Evolutionary conservation across 805 yeast species (phyloP).

Genomic region (Blastobotrys chiropterorum): DNA sequence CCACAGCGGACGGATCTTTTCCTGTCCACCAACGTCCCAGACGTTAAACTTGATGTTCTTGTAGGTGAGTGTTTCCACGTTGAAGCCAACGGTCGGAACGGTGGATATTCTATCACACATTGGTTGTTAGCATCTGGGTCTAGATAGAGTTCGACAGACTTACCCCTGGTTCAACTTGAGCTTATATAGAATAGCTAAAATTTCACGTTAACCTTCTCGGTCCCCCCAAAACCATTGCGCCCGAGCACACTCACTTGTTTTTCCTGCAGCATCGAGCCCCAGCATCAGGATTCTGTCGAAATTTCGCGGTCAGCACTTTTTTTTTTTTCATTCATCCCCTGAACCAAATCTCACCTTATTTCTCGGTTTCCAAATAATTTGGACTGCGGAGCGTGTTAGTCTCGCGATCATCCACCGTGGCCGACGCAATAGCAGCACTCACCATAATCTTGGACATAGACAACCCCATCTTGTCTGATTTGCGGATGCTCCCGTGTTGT

Average conservation of each 20-base stretch:
- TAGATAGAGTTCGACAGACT: constrained; percentile 3
- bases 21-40: constrained; percentile 98
- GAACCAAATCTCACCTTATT: constrained; percentile 32
- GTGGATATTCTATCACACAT: constrained; percentile 47
- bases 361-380: constrained; percentile 49
- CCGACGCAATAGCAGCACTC: constrained; percentile 7
- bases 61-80: constrained; percentile 80
- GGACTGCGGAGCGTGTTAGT: constrained; percentile 18
- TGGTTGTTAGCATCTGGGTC: neutral
- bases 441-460: constrained; percentile 26
- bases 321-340: constrained; percentile 3
- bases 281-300: constrained; percentile 65
- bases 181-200: constrained; percentile 62
- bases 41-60: constrained; percentile 79
- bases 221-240: too few species aligned
- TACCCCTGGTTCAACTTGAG: constrained; percentile 60
- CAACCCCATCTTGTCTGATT: constrained; percentile 21
- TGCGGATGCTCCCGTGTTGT: neutral
- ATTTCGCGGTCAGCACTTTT: neutral
- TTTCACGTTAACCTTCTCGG: neutral
- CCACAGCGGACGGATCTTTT: constrained; percentile 87
- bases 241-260: constrained; percentile 41
- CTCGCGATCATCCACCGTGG: too few species aligned
- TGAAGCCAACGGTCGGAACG: constrained; percentile 92
- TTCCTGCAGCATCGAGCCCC: constrained; percentile 91